Percentiles rank a stretch among this genome's conserved stretches.
Evolutionary conservation across 176 grass and related monocot species (phyloP).

Genomic region (bread wheat (Triticum aestivum)): DNA sequence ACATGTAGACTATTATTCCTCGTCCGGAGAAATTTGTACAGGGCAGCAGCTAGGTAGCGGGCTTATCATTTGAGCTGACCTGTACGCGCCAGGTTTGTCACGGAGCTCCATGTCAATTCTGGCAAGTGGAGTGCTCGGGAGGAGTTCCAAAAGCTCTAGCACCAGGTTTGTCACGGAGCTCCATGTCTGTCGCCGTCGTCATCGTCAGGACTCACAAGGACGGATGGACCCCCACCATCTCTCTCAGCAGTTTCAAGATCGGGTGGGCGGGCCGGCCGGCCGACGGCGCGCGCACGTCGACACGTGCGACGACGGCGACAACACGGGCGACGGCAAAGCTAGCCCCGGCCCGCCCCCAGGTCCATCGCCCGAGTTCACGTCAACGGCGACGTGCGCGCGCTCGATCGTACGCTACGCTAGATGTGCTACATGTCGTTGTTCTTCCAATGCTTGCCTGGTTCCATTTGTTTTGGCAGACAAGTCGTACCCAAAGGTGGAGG

Average conservation of each 20-base stretch:
- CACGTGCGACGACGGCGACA: conserved; percentile 32
- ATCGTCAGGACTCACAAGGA: neutral
- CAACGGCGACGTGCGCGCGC: conserved; percentile 1
- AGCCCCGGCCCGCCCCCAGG: neutral
- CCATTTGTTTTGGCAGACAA: neutral
- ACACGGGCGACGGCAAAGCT: neutral
- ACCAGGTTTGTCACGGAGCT: too few species aligned
- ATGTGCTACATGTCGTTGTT: neutral
- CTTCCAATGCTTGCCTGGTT: neutral
- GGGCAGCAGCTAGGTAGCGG: neutral
- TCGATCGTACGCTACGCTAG: neutral
- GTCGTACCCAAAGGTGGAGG: too few species aligned
- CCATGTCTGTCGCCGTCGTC: neutral
- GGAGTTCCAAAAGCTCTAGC: neutral
- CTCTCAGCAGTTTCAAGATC: neutral
- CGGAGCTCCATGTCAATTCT: conserved; percentile 29
- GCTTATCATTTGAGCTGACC: neutral
- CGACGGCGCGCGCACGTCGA: conserved; percentile 31
- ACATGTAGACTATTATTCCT: neutral
- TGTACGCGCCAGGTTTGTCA: neutral
- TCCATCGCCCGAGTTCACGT: neutral
- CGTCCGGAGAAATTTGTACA: neutral
- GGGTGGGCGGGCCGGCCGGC: neutral
- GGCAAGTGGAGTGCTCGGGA: conserved; percentile 28
- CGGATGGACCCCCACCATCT: neutral